Evolutionary conservation across 2,329 filamentous ascomycete genomes (phyloP).

Genomic region (Scorias spongiosa): DNA sequence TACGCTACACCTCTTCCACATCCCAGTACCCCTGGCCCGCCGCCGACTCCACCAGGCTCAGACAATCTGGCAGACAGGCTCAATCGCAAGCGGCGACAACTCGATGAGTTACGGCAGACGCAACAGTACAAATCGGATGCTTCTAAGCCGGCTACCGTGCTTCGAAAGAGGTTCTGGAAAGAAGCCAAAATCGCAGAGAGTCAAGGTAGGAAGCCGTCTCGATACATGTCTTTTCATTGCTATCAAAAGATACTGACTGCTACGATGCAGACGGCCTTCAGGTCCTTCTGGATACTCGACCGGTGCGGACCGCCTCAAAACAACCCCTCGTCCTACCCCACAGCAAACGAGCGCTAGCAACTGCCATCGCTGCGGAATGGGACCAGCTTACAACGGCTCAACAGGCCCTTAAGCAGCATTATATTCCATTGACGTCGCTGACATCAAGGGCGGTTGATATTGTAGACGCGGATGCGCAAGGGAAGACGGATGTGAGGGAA

Average conservation of each 20-base stretch:
- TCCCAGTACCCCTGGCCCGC: slow-evolving; percentile 43
- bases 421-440: slow-evolving; percentile 80
- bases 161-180: slow-evolving; percentile 76
- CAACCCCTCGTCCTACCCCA: slow-evolving; percentile 54
- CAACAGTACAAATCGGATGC: slow-evolving; percentile 28
- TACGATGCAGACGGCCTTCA: slow-evolving; percentile 34
- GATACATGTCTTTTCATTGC: slow-evolving; percentile 2
- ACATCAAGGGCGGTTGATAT: slow-evolving; percentile 75
- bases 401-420: slow-evolving; percentile 71
- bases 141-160: slow-evolving; percentile 31
- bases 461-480: slow-evolving; percentile 45
- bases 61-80: slow-evolving; percentile 33
- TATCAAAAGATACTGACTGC: not conserved
- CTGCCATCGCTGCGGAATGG: slow-evolving; percentile 85
- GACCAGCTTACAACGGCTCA: slow-evolving; percentile 67
- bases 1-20: slow-evolving; percentile 37
- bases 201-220: slow-evolving; percentile 35
- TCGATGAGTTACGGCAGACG: slow-evolving; percentile 32
- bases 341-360: slow-evolving; percentile 66
- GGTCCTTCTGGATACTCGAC: slow-evolving; percentile 62
- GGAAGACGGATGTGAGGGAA: slow-evolving; percentile 39
- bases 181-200: slow-evolving; percentile 57
- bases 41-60: slow-evolving; percentile 39
- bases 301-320: slow-evolving; percentile 65
- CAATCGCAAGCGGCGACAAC: slow-evolving; percentile 35